Evolutionary conservation across 176 grass and related monocot genomes (phyloP).

Genomic region (Cocos nucifera): DNA sequence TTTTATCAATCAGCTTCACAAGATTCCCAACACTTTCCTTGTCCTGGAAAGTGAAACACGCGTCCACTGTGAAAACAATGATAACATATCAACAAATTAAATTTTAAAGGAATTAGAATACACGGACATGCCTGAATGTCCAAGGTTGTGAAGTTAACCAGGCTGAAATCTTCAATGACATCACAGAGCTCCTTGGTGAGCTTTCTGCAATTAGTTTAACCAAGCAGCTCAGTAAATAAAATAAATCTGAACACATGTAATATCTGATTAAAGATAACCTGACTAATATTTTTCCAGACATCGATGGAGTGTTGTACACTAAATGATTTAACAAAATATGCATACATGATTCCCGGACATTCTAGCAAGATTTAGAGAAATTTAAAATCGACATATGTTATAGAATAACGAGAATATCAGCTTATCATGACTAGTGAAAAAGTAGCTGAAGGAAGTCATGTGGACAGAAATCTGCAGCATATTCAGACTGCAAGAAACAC

Average conservation of each 20-base stretch:
- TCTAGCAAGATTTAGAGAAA: no score
- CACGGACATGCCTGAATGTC: conserved; percentile 59
- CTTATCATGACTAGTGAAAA: no score
- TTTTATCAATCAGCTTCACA: conserved; percentile 93
- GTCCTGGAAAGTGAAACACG: conserved; percentile 35
- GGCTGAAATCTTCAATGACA: conserved; percentile 64
- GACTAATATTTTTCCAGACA: no score
- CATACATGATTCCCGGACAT: no score
- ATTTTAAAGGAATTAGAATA: conserved; percentile 4
- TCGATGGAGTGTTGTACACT: no score
- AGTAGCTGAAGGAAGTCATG: no score
- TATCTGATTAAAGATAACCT: no score
- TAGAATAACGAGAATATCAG: no score
- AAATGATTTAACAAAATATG: no score
- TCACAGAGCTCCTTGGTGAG: conserved; percentile 88
- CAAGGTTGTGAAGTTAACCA: conserved; percentile 90
- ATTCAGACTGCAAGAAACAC: conserved; percentile 9
- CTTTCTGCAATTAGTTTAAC: conserved; percentile 53
- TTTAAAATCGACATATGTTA: no score
- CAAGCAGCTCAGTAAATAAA: neutral
- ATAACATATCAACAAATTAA: neutral
- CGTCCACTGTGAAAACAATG: neutral
- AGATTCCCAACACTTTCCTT: conserved; percentile 97
- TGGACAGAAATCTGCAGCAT: no score
- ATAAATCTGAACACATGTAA: no score